Evolutionary conservation across 257 asterid species (phyloP).

Genomic region (Sherardia arvensis): DNA sequence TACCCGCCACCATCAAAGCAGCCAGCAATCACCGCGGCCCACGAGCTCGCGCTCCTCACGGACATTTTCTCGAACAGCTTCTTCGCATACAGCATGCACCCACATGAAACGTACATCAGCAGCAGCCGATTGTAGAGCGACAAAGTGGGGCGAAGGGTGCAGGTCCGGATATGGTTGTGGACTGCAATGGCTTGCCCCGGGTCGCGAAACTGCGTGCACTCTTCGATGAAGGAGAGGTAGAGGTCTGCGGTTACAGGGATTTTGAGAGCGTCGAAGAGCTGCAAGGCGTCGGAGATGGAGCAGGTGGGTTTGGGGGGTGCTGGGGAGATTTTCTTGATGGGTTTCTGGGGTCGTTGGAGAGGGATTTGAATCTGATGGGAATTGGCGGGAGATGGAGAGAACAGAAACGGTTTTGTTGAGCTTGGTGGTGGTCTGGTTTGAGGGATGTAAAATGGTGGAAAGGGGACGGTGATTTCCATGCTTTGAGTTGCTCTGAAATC

Average conservation of each 20-base stretch:
- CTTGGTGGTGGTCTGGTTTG: too few relatives aligned
- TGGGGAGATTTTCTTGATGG: slow-evolving; percentile 15
- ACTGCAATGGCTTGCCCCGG: slow-evolving; percentile 39
- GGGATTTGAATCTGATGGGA: slow-evolving; percentile 13
- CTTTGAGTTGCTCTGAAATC: too few relatives aligned
- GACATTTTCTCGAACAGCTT: slow-evolving; percentile 58
- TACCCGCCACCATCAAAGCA: neutral
- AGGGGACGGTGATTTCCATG: too few relatives aligned
- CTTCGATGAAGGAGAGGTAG: slow-evolving; percentile 52
- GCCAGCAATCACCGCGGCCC: slow-evolving; percentile 48
- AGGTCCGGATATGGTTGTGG: slow-evolving; percentile 31
- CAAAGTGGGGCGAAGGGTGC: slow-evolving; percentile 25
- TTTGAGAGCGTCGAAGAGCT: slow-evolving; percentile 52
- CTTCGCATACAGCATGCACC: slow-evolving; percentile 32
- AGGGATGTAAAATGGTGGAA: too few relatives aligned
- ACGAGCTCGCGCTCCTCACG: slow-evolving; percentile 41
- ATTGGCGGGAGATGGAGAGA: too few relatives aligned
- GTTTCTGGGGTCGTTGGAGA: slow-evolving; percentile 36
- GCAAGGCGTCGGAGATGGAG: slow-evolving; percentile 50
- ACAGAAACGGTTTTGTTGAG: too few relatives aligned
- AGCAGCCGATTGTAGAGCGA: slow-evolving; percentile 36
- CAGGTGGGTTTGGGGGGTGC: slow-evolving; percentile 11
- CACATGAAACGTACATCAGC: slow-evolving; percentile 36
- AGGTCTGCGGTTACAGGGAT: slow-evolving; percentile 37
- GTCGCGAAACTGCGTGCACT: slow-evolving; percentile 45